phyloP scores from a whole-genome alignment of 352 stramenopile species.

The Pythium coloratum region DNA sequence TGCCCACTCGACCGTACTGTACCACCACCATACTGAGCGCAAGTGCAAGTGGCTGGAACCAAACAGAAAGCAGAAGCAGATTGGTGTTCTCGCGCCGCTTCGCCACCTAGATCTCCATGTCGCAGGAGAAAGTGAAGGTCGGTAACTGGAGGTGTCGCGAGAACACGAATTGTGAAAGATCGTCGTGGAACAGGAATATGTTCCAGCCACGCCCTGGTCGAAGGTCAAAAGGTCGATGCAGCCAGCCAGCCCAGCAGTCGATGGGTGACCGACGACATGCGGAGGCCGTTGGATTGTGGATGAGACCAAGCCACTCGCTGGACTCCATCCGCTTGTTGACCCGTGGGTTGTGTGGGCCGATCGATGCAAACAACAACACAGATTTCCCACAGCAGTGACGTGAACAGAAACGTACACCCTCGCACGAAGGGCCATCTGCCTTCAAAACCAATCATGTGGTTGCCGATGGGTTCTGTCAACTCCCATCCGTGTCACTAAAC shows the following conservation, averaged over 20 bases:
- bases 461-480: neutral
- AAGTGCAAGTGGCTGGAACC: neutral
- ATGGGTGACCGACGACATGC: neutral
- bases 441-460: neutral
- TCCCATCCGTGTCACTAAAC: slow-evolving; percentile 3
- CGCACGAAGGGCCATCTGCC: neutral
- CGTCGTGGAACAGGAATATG: neutral
- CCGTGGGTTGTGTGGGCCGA: neutral
- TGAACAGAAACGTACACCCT: neutral
- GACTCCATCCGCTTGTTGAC: slow-evolving; percentile 3
- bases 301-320: neutral
- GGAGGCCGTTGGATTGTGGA: neutral
- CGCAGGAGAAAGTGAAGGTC: neutral
- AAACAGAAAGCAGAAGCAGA: neutral
- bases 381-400: neutral
- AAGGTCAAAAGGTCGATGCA: no score
- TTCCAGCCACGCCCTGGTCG: no score
- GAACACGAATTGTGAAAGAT: neutral
- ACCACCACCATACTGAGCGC: neutral
- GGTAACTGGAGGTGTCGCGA: neutral
- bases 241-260: neutral
- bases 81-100: neutral
- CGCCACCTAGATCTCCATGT: neutral
- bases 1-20: neutral
- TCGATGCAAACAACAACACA: neutral